Conservation (phyloP, 2,329 filamentous ascomycete species). For the Pleoardoris graminearum region DNA sequence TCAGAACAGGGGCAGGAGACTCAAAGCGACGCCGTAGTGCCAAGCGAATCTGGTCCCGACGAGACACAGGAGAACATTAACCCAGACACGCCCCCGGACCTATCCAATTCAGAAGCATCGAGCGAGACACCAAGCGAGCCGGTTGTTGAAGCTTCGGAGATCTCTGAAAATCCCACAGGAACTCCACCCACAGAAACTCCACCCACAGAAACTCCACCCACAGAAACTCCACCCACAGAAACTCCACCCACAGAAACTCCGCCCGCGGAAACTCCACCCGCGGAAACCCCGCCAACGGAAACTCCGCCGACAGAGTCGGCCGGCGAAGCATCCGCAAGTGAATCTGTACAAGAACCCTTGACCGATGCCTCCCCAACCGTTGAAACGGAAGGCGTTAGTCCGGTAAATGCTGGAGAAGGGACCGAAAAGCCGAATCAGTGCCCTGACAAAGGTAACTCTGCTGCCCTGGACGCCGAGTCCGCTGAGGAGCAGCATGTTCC, state of each 20-base stretch:
- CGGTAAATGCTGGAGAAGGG: not conserved
- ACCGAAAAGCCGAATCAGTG: not conserved
- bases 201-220: not conserved
- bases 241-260: not conserved
- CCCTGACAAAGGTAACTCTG: not conserved
- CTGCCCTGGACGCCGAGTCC: conserved; percentile 1
- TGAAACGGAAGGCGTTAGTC: not conserved
- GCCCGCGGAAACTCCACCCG: too few relatives aligned
- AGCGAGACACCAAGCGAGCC: not conserved
- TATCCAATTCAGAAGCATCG: not conserved
- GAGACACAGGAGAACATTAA: not conserved
- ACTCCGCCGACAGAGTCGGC: not conserved
- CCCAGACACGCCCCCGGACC: not conserved
- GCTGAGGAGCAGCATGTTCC: too few relatives aligned
- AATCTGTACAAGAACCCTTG: not conserved
- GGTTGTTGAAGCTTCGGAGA: conserved; percentile 6
- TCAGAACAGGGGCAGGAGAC: not conserved
- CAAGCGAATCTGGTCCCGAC: not conserved
- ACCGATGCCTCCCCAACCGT: not conserved
- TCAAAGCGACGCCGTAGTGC: not conserved
- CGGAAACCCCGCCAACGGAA: conserved; percentile 1
- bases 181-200: too few relatives aligned
- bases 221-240: conserved; percentile 1
- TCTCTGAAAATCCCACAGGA: not conserved
- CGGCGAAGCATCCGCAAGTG: not conserved